Percentiles rank a stretch among this genome's conserved stretches.
These are phyloP conservation scores for Arxiozyma bovina DNA, from an alignment of 1,139 yeast genomes.

Conservation along the genomic window DNA sequence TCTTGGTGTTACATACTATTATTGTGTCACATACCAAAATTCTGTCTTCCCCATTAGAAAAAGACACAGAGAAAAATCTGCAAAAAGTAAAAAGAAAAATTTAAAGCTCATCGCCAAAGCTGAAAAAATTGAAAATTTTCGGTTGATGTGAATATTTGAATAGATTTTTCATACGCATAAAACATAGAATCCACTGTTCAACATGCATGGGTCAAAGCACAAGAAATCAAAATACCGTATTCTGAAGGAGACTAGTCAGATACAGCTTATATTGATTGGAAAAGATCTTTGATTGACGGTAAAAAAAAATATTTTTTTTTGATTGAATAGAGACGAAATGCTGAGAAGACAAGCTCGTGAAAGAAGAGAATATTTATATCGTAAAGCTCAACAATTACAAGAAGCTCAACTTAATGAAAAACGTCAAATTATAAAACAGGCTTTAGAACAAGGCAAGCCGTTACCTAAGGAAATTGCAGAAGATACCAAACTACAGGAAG, in stretches of 20 bases:
- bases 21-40: neutral
- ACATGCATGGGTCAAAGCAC: too few relatives aligned
- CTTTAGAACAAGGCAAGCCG: constrained; percentile 86
- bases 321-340: constrained; percentile 31
- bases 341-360: constrained; percentile 91
- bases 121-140: neutral
- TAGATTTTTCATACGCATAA: neutral
- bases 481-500: constrained; percentile 69
- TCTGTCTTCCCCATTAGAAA: neutral
- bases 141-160: neutral
- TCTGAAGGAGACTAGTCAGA: too few relatives aligned
- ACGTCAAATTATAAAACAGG: constrained; percentile 76
- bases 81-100: neutral
- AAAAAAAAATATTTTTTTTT: neutral
- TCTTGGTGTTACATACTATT: neutral
- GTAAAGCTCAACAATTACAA: constrained; percentile 82
- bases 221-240: neutral
- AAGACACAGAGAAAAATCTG: neutral
- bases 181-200: neutral
- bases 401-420: constrained; percentile 81
- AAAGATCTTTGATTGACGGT: neutral
- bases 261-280: neutral
- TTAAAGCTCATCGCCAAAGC: constrained; percentile 2
- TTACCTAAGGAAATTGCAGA: constrained; percentile 85
- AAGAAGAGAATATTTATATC: constrained; percentile 83